Base-by-base conservation (phyloP, 345 rosid genomes). In the Brassica rapa region DNA sequence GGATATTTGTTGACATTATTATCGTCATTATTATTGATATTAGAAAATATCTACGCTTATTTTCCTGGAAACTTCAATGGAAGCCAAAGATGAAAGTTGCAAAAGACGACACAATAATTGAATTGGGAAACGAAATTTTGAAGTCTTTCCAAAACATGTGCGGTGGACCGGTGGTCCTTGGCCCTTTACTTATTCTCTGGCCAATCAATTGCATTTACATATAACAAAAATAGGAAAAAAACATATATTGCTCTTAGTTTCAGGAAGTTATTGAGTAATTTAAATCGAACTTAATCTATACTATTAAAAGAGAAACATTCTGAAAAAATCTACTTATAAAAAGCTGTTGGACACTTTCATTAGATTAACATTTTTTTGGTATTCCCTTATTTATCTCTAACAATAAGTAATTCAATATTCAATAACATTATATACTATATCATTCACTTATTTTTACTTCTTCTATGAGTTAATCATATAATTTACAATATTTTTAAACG, bases 111-210 rank as follows among this genome's bases (percentile, higher is more conserved):
- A 53, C 19, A 16, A 53, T 53, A 16, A 53, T 53, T 53, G 60
- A 53, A 51, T 53, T 53, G 60, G 60, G 60, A 16, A 53, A 53
- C 23, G 23, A 16, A 53, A 53, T 16, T 53, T 53, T 16, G 60
- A 53, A 53, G 10, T 53, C 24, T 53, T 16, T 53, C 24, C 60
- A 53, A 6, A 53, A 15, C 24, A 53, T 53, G 24, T 16, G 24
- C 9, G 60, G 60, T 46, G 55, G 55, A 11, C 55, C 55, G 57
- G 57, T 51, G 56, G 56, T 51, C 56, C 56, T 74, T 74, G 72
- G 55, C 83, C 80, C 65, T 69, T 70, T 30, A 56, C 53, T 55
- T 75, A 41, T 41, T 59, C 55, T 79, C 49, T 33, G 43, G 70
- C 64, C 77, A 67, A 72, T 30, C 57, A 71, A 25, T 71, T 57